Base-by-base conservation (phyloP, 2,329 filamentous ascomycete species). In the Stemphylium beticola region DNA sequence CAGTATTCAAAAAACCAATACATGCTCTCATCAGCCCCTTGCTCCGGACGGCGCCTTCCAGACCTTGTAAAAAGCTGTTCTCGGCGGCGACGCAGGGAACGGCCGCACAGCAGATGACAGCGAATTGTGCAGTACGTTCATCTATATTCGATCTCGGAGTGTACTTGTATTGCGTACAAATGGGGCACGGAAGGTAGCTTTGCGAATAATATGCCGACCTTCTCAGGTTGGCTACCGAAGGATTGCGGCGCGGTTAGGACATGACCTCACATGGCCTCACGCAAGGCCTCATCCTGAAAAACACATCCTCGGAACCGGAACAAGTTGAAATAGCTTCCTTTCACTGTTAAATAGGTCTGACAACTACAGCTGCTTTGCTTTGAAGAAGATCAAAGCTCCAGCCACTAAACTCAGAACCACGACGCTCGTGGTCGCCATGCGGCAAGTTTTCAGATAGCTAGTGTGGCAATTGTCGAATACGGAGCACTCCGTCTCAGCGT, bases 201-300 rank as follows among this genome's bases (percentile, higher is more conserved):
- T 36, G n/a, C 33, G 7, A 36, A 36, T 36, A 15, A 36, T 4
- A 10, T 36, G n/a, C 33, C 12, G 33, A 36, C 33, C 33, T 36
- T 36, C 33, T n/a, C 33, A 48, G 18, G 20, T n/a, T 33, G 39
- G 45, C 41, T 5, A 15, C 11, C 10, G 24, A 34, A 32, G 36
- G 7, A 49, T 5, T 49, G 45, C 45, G 45, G 45, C 45, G 45
- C 26, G 18, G 45, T 24, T 39, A 15, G 38, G 45, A 41, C 36
- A 48, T 40, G 17, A 34, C 45, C 45, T 36, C 36, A 48, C 45
- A 26, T 26, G 7, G 8, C 8, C 24, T 26, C 24, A 26, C 8
- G 24, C 4, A 26, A 9, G 24, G 8, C 24, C 24, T 26, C 24
- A 26, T 26, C 33, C 8, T 36, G 12, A 15, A 36, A 9, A 36